phyloP scores from a whole-genome alignment of 345 rosid species.

The Brassica cretica region DNA sequence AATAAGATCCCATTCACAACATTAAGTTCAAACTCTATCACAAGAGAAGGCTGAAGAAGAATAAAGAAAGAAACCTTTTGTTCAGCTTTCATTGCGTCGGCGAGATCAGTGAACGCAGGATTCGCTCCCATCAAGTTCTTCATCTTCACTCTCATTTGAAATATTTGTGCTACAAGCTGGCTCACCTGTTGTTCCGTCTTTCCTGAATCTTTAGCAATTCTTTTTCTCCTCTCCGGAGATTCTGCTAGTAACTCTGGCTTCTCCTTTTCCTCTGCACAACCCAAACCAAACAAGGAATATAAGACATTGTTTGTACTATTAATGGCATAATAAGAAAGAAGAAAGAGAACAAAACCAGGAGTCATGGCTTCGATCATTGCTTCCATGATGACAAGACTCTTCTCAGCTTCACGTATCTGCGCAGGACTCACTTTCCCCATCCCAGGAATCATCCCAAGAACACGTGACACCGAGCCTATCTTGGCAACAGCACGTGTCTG shows the following conservation, averaged over 20 bases:
- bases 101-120: constrained; percentile 83
- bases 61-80: constrained; percentile 59
- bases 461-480: constrained; percentile 94
- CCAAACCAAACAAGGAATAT: constrained; percentile 8
- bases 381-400: constrained; percentile 81
- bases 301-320: constrained; percentile 5
- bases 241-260: constrained; percentile 90
- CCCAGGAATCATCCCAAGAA: constrained; percentile 97
- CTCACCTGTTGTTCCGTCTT: constrained; percentile 97
- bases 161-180: constrained; percentile 89
- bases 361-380: constrained; percentile 93
- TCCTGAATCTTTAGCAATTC: constrained; percentile 82
- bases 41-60: neutral
- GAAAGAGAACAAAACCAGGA: constrained; percentile 52
- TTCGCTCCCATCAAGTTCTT: constrained; percentile 97
- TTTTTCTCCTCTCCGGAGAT: constrained; percentile 78
- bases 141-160: constrained; percentile 94
- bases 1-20: neutral
- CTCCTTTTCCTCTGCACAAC: constrained; percentile 87
- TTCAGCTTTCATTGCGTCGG: constrained; percentile 78
- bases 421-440: constrained; percentile 96
- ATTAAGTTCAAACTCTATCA: constrained; percentile 15
- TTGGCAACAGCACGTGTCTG: constrained; percentile 94
- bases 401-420: constrained; percentile 94
- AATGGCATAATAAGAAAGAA: neutral